A percentile compares a stretch with the other conserved stretches of the same genome.
phyloP scores from a whole-genome alignment of 2,329 filamentous ascomycete species.

The Venturiaceae sp. region DNA sequence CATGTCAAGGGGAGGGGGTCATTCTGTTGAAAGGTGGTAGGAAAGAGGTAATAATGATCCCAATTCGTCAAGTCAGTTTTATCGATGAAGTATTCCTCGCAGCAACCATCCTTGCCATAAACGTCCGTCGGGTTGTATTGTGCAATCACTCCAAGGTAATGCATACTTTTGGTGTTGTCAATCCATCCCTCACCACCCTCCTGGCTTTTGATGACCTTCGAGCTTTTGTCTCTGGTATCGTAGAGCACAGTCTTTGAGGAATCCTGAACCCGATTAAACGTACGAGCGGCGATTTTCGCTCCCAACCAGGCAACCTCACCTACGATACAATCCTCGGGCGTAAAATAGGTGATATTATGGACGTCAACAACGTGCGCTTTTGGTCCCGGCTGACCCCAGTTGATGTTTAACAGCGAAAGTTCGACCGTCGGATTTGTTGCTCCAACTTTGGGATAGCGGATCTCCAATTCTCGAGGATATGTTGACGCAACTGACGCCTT shows the following conservation, averaged over 20 bases:
- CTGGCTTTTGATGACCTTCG: conserved; percentile 43
- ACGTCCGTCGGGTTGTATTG: conserved; percentile 11
- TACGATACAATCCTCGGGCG: conserved; percentile 51
- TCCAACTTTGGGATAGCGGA: conserved; percentile 61
- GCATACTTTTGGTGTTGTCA: conserved; percentile 47
- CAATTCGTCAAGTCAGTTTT: conserved; percentile 56
- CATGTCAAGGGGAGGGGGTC: conserved; percentile 48
- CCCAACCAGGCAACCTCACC: conserved; percentile 62
- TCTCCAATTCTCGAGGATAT: conserved; percentile 52
- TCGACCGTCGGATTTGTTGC: conserved; percentile 56
- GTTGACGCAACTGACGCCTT: conserved; percentile 36
- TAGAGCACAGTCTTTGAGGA: conserved; percentile 52
- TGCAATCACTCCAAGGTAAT: conserved; percentile 41
- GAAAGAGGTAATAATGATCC: conserved; percentile 57
- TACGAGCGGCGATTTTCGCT: conserved; percentile 50
- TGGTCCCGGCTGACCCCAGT: conserved; percentile 9
- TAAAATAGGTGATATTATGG: conserved; percentile 36
- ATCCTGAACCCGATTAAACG: conserved; percentile 61
- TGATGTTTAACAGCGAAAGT: conserved; percentile 48
- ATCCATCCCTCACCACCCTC: conserved; percentile 54
- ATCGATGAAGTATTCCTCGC: conserved; percentile 51
- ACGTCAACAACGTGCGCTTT: neutral
- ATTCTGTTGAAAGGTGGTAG: conserved; percentile 39
- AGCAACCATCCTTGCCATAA: conserved; percentile 14
- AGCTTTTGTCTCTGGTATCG: conserved; percentile 37